phyloP scores from a whole-genome alignment of 2,329 filamentous ascomycete species.

The Neocatenulostroma microsporum region DNA sequence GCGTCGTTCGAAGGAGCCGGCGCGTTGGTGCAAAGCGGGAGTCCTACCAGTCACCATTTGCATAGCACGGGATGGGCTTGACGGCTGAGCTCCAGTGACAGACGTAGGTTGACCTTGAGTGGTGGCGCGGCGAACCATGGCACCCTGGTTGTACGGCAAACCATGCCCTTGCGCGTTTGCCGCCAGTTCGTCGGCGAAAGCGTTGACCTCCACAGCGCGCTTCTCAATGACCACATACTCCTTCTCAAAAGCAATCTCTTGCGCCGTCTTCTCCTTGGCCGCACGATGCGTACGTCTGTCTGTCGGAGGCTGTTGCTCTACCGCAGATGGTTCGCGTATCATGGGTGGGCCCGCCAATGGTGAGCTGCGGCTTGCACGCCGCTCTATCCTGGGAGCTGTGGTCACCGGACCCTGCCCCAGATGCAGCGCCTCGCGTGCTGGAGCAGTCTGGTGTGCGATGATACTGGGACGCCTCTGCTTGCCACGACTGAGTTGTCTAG shows the following conservation, averaged over 20 bases:
- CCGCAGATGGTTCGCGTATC: constrained; percentile 37
- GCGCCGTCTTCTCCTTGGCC: constrained; percentile 59
- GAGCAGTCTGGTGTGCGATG: constrained; percentile 39
- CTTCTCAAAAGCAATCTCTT: constrained; percentile 82
- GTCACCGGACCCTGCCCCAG: constrained; percentile 23
- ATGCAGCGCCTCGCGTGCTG: constrained; percentile 32
- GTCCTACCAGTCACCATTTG: constrained; percentile 63
- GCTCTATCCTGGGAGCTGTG: constrained; percentile 42
- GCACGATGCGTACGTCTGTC: constrained; percentile 29
- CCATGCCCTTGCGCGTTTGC: constrained; percentile 52
- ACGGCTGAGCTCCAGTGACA: constrained; percentile 57
- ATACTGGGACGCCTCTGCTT: constrained; percentile 39
- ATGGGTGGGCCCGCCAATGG: constrained; percentile 36
- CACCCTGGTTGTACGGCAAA: constrained; percentile 43
- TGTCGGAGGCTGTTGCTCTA: constrained; percentile 12
- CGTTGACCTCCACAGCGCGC: constrained; percentile 90
- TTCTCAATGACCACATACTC: constrained; percentile 97
- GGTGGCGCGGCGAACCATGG: constrained; percentile 67
- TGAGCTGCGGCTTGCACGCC: constrained; percentile 49
- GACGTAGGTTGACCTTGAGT: constrained; percentile 66
- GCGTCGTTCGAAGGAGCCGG: constrained; percentile 72
- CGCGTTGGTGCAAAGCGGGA: constrained; percentile 58
- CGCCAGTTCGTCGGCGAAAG: constrained; percentile 88
- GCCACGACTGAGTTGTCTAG: constrained; percentile 29
- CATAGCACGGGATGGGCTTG: constrained; percentile 63